phyloP scores from a whole-genome alignment of 371 early-diverging fungal species.

The Blakeslea trispora region DNA sequence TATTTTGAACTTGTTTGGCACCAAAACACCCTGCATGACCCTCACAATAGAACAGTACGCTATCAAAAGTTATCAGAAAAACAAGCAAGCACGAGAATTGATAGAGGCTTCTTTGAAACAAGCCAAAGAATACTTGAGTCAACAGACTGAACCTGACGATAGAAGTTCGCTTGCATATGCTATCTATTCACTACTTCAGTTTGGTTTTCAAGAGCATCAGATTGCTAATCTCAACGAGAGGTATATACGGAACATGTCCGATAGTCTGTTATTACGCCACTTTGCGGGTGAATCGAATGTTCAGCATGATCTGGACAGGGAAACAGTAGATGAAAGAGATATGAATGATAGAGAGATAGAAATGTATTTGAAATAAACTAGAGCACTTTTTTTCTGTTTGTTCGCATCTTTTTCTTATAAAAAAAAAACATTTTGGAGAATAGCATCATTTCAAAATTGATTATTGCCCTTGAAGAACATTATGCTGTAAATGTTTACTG shows the following conservation, averaged over 20 bases:
- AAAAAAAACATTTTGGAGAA: no score
- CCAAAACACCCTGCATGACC: no score
- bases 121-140: background rate
- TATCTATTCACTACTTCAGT: background rate
- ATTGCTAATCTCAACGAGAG: background rate
- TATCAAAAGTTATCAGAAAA: background rate
- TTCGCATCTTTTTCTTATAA: no score
- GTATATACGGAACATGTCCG: background rate
- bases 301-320: background rate
- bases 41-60: background rate
- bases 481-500: no score
- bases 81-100: background rate
- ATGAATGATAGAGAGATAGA: conserved; percentile 6
- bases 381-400: no score
- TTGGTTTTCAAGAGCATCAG: background rate
- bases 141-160: background rate
- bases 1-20: background rate
- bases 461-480: no score
- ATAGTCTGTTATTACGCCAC: background rate
- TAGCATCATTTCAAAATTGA: no score
- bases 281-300: background rate
- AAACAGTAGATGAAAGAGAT: background rate
- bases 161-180: background rate
- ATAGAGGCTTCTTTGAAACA: background rate
- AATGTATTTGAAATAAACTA: background rate